phyloP scores from a whole-genome alignment of 805 yeast genomes.

The Candida andamanensis region DNA sequence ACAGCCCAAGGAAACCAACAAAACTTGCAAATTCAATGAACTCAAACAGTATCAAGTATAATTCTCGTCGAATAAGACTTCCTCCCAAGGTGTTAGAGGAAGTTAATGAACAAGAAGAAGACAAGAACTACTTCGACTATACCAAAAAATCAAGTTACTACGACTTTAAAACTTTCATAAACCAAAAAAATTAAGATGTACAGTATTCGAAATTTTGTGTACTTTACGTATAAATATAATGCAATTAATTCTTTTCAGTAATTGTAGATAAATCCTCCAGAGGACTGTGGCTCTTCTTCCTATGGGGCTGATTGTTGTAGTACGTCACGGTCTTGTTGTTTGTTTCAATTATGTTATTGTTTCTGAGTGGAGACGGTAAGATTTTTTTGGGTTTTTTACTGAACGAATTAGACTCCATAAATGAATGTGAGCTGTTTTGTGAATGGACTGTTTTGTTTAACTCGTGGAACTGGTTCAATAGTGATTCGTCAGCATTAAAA shows the following conservation, averaged over 20 bases:
- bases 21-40: constrained; percentile 4
- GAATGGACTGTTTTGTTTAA: constrained; percentile 5
- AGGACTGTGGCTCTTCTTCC: constrained; percentile 1
- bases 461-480: constrained; percentile 16
- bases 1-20: constrained; percentile 4
- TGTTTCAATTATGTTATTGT: constrained; percentile 32
- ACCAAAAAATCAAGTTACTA: constrained; percentile 18
- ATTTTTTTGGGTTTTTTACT: constrained; percentile 31
- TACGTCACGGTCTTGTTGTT: constrained; percentile 38
- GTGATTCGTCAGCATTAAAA: constrained; percentile 18
- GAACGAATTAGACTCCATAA: constrained; percentile 32
- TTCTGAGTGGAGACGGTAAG: constrained; percentile 12
- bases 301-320: constrained; percentile 11
- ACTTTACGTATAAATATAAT: not conserved
- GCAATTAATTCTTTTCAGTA: constrained; percentile 3
- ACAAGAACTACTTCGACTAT: constrained; percentile 32
- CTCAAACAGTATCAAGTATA: constrained; percentile 14
- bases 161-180: constrained; percentile 35
- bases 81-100: constrained; percentile 3
- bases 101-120: constrained; percentile 4
- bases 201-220: not conserved
- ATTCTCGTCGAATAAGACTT: constrained; percentile 10
- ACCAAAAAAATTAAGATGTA: constrained; percentile 15
- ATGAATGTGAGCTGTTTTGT: constrained; percentile 12
- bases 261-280: constrained; percentile 5